Conservation (phyloP, 495 filamentous ascomycete species). For the Diplogelasinospora grovesii region DNA sequence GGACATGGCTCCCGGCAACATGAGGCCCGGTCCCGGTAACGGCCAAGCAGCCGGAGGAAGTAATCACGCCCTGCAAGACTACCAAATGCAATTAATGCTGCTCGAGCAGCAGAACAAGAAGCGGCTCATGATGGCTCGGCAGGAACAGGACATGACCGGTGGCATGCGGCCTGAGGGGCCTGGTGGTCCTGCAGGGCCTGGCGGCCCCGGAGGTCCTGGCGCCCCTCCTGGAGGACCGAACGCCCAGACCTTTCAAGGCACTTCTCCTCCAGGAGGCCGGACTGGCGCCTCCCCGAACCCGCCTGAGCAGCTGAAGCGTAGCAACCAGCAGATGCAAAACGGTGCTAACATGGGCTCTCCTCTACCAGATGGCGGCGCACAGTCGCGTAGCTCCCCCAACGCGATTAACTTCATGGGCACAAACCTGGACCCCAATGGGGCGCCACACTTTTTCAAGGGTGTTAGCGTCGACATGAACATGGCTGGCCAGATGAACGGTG, state of each 20-base stretch:
- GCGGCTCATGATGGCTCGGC: constrained; percentile 89
- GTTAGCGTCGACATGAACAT: constrained; percentile 37
- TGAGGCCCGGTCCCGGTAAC: constrained; percentile 51
- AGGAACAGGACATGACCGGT: constrained; percentile 81
- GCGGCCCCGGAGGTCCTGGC: constrained; percentile 50
- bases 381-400: constrained; percentile 75
- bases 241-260: constrained; percentile 53
- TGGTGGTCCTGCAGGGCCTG: constrained; percentile 47
- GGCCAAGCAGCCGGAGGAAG: constrained; percentile 52
- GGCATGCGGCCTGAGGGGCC: constrained; percentile 49
- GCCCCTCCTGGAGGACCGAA: constrained; percentile 46
- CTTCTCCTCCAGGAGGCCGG: constrained; percentile 76
- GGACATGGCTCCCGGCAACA: constrained; percentile 45
- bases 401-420: constrained; percentile 66
- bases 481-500: constrained; percentile 51
- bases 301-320: constrained; percentile 79
- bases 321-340: constrained; percentile 80
- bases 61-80: constrained; percentile 94
- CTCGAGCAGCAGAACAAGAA: constrained; percentile 99
- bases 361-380: constrained; percentile 61
- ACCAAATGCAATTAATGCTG: constrained; percentile 99
- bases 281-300: constrained; percentile 85
- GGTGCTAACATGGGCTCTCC: constrained; percentile 70
- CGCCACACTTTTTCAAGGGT: constrained; percentile 16
- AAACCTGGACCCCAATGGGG: constrained; percentile 52